Conservation (phyloP, 225 moss, liverwort and hornwort species). For the Physcomitrium patens region DNA sequence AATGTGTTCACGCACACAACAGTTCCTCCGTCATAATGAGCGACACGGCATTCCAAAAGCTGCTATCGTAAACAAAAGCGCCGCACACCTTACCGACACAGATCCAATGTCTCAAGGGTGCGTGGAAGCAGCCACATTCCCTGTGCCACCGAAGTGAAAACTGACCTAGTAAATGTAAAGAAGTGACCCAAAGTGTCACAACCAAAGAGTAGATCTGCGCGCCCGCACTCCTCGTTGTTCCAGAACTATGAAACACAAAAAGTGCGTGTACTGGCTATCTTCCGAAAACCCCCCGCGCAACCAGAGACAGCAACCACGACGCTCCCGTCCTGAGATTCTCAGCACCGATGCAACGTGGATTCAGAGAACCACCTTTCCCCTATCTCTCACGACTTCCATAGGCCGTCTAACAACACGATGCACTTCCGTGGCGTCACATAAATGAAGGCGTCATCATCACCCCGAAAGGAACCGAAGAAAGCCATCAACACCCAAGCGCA, state of each 20-base stretch:
- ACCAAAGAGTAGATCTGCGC: slow-evolving; percentile 1
- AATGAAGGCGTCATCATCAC: background rate
- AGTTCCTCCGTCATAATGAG: background rate
- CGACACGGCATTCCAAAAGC: background rate
- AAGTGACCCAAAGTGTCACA: background rate
- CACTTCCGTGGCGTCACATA: background rate
- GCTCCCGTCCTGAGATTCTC: background rate
- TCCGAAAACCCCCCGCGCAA: background rate
- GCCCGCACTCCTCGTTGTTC: background rate
- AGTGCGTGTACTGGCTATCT: background rate
- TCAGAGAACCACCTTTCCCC: background rate
- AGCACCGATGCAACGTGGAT: background rate
- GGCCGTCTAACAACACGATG: background rate
- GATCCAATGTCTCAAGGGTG: slow-evolving; percentile 1
- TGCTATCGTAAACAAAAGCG: background rate
- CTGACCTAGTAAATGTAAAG: background rate
- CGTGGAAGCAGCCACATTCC: background rate
- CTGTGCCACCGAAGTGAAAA: background rate
- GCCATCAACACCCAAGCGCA: background rate
- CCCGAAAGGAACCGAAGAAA: background rate
- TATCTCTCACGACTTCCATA: slow-evolving; percentile 12
- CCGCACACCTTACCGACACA: slow-evolving; percentile 1
- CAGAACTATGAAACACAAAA: background rate
- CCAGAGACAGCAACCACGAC: background rate
- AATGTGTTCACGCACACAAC: background rate